Evolutionary conservation across 2,329 filamentous ascomycete species (phyloP), one percentile per base, ranked within the genome.

Genomic region (Lachnellula hyalina): DNA sequence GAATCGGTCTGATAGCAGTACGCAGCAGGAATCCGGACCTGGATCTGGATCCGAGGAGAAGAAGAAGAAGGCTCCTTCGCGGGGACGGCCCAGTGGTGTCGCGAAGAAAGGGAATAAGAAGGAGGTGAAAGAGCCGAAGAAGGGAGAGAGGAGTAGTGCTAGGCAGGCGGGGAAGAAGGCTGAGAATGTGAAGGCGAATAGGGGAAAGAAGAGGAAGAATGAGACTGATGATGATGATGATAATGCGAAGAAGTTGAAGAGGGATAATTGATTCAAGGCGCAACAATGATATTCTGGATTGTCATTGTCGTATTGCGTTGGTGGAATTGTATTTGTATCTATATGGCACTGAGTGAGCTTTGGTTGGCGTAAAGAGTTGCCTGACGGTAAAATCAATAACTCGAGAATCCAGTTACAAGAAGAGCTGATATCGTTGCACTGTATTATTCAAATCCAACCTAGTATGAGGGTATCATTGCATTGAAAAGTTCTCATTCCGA

Each of bases 151-250:
- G 48, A 63, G 34, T 32, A 60, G 56, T 52, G 54, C 48, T 34
- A 55, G 58, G 49, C 50, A 58, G 48, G 44, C 47, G n/a, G 53
- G 54, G 19, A 54, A 56, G 47, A 51, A 50, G 41, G 46, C 47
- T 41, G 49, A 23, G 28, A 47, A 35, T 9, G 28, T 8, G 45
- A 51, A 23, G 36, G 19, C 44, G 17, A 54, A 56, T 50, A 59
- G 60, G 42, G 53, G 55, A 8, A 58, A 14, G 35, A 47, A 47
- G 49, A 47, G 36, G 44, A 28, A 50, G 47, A 49, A 49, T 17
- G 46, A 42, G 54, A 66, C 62, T n/a, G 63, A 65, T 56, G 65
- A 32, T 32, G 28, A 60, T 21, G 60, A 61, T 36, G 59, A 25
- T 46, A 41, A 6, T 21, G 35, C 59, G 55, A 60, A 62, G 49